These are phyloP conservation scores for Guyanaporus albipodus DNA, from an alignment of 768 basidiomycete species.

Conservation along the genomic window DNA sequence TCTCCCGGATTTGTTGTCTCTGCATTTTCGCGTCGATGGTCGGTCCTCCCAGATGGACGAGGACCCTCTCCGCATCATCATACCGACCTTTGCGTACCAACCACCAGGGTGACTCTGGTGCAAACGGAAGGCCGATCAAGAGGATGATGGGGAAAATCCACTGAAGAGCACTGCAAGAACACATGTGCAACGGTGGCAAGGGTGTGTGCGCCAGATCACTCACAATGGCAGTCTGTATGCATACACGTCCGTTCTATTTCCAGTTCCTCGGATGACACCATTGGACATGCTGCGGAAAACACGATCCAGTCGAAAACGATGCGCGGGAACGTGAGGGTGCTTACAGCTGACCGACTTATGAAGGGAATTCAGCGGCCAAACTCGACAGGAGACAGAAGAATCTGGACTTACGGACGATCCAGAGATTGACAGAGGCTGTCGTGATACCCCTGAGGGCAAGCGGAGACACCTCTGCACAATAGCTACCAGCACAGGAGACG, in stretches of 20 bases:
- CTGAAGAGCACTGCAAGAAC: conserved; percentile 23
- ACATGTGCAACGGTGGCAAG: neutral
- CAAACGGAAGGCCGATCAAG: conserved; percentile 29
- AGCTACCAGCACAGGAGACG: conserved; percentile 22
- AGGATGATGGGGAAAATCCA: conserved; percentile 33
- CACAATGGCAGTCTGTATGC: conserved; percentile 28
- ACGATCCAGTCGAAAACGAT: neutral
- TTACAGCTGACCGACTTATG: conserved; percentile 24
- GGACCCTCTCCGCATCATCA: conserved; percentile 20
- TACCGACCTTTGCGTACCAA: conserved; percentile 29
- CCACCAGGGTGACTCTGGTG: conserved; percentile 34
- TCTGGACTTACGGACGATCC: conserved; percentile 21
- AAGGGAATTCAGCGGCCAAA: neutral
- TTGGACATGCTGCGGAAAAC: conserved; percentile 18
- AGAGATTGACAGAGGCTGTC: conserved; percentile 24
- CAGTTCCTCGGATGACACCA: conserved; percentile 23
- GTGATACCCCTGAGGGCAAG: conserved; percentile 25
- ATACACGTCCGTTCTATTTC: conserved; percentile 17
- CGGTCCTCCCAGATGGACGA: conserved; percentile 20
- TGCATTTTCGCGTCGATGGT: conserved; percentile 22
- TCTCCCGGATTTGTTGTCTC: conserved; percentile 25
- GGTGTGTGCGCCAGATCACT: neutral
- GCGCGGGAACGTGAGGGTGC: neutral
- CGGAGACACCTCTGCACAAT: conserved; percentile 29
- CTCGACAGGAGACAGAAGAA: neutral